Evolutionary conservation across 352 stramenopile genomes (phyloP), one percentile per base, ranked within the genome.

Genomic region (Phytopythium sindhum): DNA sequence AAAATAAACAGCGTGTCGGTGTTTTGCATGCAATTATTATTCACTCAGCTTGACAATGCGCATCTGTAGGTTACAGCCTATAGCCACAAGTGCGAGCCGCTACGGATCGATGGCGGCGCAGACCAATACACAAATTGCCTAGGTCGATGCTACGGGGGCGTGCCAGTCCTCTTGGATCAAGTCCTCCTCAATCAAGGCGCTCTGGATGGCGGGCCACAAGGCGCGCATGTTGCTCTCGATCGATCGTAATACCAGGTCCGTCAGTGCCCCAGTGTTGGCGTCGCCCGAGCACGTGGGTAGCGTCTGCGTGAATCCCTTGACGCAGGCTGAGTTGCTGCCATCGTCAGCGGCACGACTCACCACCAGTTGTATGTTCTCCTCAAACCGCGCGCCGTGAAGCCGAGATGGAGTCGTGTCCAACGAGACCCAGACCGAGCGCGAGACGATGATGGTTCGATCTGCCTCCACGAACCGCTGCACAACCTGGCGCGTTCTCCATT

Each of bases 141-240:
- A 33, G 47, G 4, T 21, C 1, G 47, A 53, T 21, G 23, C 8
- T n/a, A 33, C n/a, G 1, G 9, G 6, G 12, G 48, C 26, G 12
- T n/a, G 12, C 48, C 48, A 55, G 24, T 35, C 48, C 28, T 55
- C 48, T n/a, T 51, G 11, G 23, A 21, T 57, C 29, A 57, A 50
- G 23, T 60, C 54, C 35, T 60, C 54, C 35, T 60, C 8, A 2
- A 60, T 60, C 35, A 60, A 50, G 3, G n/a, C 54, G 35, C 37
- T 60, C 54, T 60, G 54, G 10, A 60, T 23, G 14, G 15, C 54
- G 23, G 54, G 54, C 54, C 54, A 60, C 33, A 60, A n/a, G 33
- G 54, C 17, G 28, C 35, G 33, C 54, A 60, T 60, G 21, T n/a
- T 45, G 31, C 17, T 31, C 54, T 60, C 35, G 35, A 48, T 11